Base-by-base conservation (phyloP, 495 filamentous ascomycete genomes). In the Oidiodendron maius region DNA sequence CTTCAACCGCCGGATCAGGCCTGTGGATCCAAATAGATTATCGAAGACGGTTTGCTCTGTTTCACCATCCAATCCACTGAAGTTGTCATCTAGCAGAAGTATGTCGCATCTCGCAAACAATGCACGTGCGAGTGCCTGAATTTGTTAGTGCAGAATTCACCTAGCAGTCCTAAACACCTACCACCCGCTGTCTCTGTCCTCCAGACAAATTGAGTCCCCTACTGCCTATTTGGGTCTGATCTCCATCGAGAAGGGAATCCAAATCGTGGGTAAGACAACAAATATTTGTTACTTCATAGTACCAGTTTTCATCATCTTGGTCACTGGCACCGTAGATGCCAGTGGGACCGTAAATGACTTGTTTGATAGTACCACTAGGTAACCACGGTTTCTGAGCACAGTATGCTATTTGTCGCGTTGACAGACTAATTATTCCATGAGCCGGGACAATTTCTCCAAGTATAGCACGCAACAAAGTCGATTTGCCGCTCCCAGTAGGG, bases 401-500 rank as follows among this genome's bases (percentile, higher is more conserved):
- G 26, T 66, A 75, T 0, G 68, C 70, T 4, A 68, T 50, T 22
- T 32, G 22, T 24, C 8, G 10, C 3, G 12, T 5, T 4, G 51
- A 26, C 17, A 53, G 12, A 13, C 2, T n/a, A 8, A 79, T 1
- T 68, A 70, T 20, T 57, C 70, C 60, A 69, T 32, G 25, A 51
- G 8, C 67, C 48, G 36, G 73, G 49, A 69, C 66, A 2, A 77
- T 61, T 52, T 86, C 81, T 21, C 80, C 78, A 0, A 83, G 68
- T n/a, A 86, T 50, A 6, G 72, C 70, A 35, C 75, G 75, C 17
- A 86, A 58, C 13, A 86, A 48, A 1, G 76, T 78, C 3, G 77
- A 74, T 48, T 84, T 84, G 3, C 82, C 82, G 39, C 70, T 76
- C 4, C 79, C 79, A 8, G 78, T 74, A 3, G 80, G 75, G 13